These are phyloP conservation scores for Pseudonitzschia pungens DNA, from an alignment of 108 stramenopile species.

Conservation along the genomic window DNA sequence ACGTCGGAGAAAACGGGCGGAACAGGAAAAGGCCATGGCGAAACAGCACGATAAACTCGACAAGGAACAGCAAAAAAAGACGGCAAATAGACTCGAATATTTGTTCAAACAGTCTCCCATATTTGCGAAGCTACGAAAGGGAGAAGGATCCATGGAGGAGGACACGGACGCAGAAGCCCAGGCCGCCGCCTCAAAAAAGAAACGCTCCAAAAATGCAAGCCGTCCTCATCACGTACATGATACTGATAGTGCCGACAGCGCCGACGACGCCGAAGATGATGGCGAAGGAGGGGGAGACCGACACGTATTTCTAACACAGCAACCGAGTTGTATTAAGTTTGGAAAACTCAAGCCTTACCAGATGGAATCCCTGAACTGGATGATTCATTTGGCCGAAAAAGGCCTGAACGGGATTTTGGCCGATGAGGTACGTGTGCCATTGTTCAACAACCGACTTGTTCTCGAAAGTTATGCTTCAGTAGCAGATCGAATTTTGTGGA, in stretches of 20 bases:
- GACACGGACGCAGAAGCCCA: slow-evolving; percentile 55
- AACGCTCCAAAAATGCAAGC: not conserved
- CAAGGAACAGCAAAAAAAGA: slow-evolving; percentile 69
- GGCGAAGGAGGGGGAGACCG: slow-evolving; percentile 51
- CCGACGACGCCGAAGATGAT: slow-evolving; percentile 44
- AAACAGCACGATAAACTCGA: slow-evolving; percentile 71
- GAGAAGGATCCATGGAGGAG: slow-evolving; percentile 47
- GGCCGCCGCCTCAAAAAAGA: slow-evolving; percentile 15
- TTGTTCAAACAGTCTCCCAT: slow-evolving; percentile 92
- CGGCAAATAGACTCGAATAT: slow-evolving; percentile 88
- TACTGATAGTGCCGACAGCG: slow-evolving; percentile 24
- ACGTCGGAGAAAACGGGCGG: slow-evolving; percentile 51
- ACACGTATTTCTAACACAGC: slow-evolving; percentile 82
- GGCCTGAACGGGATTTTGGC: slow-evolving; percentile 96
- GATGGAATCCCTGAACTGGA: slow-evolving; percentile 96
- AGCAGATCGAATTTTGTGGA: too few species aligned
- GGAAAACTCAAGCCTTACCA: slow-evolving; percentile 91
- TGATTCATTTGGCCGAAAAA: slow-evolving; percentile 93
- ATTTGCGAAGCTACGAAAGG: slow-evolving; percentile 86
- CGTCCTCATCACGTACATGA: slow-evolving; percentile 46
- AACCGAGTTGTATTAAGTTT: slow-evolving; percentile 88
- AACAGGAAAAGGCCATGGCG: slow-evolving; percentile 59
- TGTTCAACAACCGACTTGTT: too few species aligned
- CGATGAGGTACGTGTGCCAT: slow-evolving; percentile 79
- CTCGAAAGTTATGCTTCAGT: too few species aligned